Base-by-base conservation (phyloP, 148 eudicot genomes). In the Dianthus caryophyllus region DNA sequence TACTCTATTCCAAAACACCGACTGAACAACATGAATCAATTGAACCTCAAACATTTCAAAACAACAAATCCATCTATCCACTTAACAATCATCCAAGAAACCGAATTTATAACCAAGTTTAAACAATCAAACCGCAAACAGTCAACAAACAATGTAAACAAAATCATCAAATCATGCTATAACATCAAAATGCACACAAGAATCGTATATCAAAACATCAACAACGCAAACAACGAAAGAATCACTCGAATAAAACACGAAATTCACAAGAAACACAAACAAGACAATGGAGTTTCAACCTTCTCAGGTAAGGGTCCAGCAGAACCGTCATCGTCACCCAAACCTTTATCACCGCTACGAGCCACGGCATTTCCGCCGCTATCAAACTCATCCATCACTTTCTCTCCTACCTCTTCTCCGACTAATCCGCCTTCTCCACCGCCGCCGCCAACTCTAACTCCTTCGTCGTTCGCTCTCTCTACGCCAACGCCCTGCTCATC, bases 271-370 rank as follows among this genome's bases (percentile, higher is more conserved):
- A 22, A 24, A 47, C 3, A 17, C 0, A 48, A 36, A 30, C 14
- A 71, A n/a, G n/a, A n/a, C n/a, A n/a, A n/a, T n/a, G n/a, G n/a
- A 63, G 2, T 15, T 61, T 15, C 43, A 25, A 88, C 97, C 87
- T 74, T 84, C 43, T 88, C 88, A 30, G 97, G 97, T 12, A 91
- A 73, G 2, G 96, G 92, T 51, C 88, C 76, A 17, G 82, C 66
- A n/a, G 71, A 67, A 27, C 73, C 88, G 67, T 84, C 96, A 38
- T 91, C 97, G 21, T 84, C 88, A 44, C 46, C 80, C 75, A 73
- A 46, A 50, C 65, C 81, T 74, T 74, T 78, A 33, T 78, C 89
- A 18, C 77, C 81, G 54, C 84, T 78, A 47, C 75, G 67, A 0
- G 82, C 73, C 1, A 24, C 76, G 29, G 70, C 84, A 62, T 73